Evolutionary conservation across 1,139 yeast genomes (phyloP).

Genomic region (Saccharomyces hybrid): DNA sequence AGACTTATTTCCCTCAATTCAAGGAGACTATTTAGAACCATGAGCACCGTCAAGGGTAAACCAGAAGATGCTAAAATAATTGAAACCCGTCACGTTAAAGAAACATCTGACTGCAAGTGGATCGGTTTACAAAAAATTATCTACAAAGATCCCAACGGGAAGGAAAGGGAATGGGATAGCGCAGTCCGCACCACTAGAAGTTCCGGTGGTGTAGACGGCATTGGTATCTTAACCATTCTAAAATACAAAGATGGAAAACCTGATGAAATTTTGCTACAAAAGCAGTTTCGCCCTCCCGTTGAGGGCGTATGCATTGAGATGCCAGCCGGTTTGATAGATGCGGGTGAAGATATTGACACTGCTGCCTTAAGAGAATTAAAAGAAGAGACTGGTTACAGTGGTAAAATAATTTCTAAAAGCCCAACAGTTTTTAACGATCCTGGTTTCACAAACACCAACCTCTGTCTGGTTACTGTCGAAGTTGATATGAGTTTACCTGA

Average conservation of each 20-base stretch:
- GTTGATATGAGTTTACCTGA: slow-evolving; percentile 61
- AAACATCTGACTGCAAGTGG: slow-evolving; percentile 48
- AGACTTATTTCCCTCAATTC: not conserved
- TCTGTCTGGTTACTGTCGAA: slow-evolving; percentile 70
- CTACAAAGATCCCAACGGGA: slow-evolving; percentile 65
- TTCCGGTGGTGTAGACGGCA: slow-evolving; percentile 66
- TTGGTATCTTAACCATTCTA: slow-evolving; percentile 73
- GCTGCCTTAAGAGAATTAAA: slow-evolving; percentile 82
- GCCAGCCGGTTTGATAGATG: slow-evolving; percentile 93
- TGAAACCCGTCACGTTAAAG: slow-evolving; percentile 29
- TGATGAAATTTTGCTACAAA: slow-evolving; percentile 59
- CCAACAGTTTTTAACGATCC: slow-evolving; percentile 78
- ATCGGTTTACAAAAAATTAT: slow-evolving; percentile 53
- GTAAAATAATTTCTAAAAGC: slow-evolving; percentile 43
- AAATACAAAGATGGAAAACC: slow-evolving; percentile 42
- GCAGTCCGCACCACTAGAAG: slow-evolving; percentile 79
- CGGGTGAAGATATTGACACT: slow-evolving; percentile 63
- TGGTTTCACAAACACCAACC: slow-evolving; percentile 86
- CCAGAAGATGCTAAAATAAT: slow-evolving; percentile 37
- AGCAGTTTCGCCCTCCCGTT: slow-evolving; percentile 90
- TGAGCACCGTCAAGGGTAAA: slow-evolving; percentile 28
- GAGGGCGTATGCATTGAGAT: slow-evolving; percentile 82
- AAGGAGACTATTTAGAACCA: slow-evolving; percentile 7
- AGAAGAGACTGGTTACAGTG: slow-evolving; percentile 88
- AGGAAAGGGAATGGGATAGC: slow-evolving; percentile 70